Base-by-base conservation (phyloP, 352 stramenopile genomes). In the Phytophthora sp. region DNA sequence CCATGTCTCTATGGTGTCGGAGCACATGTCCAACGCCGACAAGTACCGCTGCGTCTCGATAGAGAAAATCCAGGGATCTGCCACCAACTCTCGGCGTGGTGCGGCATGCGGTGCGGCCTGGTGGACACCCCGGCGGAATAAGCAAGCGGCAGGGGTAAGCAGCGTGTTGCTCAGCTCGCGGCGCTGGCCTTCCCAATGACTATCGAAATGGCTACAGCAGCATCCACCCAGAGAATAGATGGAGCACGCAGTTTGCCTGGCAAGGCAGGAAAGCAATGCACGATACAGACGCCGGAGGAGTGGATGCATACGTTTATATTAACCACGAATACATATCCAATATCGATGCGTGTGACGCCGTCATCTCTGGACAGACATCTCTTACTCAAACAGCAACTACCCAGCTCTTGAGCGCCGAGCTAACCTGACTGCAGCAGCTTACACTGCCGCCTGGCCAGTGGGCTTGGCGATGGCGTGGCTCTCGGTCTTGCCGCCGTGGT, bases 401-500 rank as follows among this genome's bases (percentile, higher is more conserved):
- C n/a, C n/a, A n/a, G n/a, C n/a, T n/a, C n/a, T n/a, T n/a, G n/a
- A n/a, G n/a, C n/a, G n/a, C n/a, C n/a, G n/a, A n/a, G n/a, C n/a
- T n/a, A n/a, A n/a, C n/a, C n/a, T n/a, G n/a, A 11, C 5, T 35
- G 34, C n/a, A 15, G n/a, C 13, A 24, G 6, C 27, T 54, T 66
- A 81, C 10, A 76, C 72, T 1, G 68, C 64, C 11, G 68, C 59
- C 13, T 72, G 50, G 46, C 53, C 65, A 3, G 48, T 45, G 34
- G 56, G 32, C 46, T 81, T 81, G 28, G 30, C 39, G 7, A 80
- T 48, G 2, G 62, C 72, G 41, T 74, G 58, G 31, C 43, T 74
- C 12, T 66, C 67, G 2, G 39, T 69, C 56, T 75, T 72, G 26
- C 75, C 62, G 13, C 65, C 43, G 59, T 88, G 76, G 54, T 84